These are phyloP conservation scores for Clonostachys rhizophaga DNA, from an alignment of 2,329 filamentous ascomycete species.

Conservation along the genomic window DNA sequence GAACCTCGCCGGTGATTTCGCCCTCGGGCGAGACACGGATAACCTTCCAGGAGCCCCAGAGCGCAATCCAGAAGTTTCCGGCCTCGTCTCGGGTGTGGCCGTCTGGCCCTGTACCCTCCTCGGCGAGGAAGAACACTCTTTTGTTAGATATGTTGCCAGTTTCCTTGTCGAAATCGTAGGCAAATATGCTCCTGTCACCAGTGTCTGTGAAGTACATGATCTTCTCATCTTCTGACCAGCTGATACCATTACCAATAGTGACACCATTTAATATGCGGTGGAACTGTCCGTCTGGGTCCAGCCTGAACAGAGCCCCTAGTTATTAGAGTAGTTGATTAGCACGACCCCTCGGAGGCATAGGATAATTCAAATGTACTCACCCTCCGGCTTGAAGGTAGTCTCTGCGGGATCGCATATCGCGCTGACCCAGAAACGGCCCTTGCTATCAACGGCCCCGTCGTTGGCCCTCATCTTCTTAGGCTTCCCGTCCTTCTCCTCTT, in stretches of 20 bases:
- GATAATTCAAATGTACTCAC: neutral
- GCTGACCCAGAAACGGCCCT: conserved; percentile 9
- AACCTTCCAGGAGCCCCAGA: conserved; percentile 9
- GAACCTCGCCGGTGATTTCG: conserved; percentile 7
- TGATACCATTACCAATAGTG: conserved; percentile 9
- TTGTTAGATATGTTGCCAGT: conserved; percentile 4
- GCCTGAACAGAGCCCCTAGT: conserved; percentile 6
- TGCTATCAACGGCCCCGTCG: conserved; percentile 8
- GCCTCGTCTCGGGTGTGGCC: conserved; percentile 8
- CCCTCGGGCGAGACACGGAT: conserved; percentile 7
- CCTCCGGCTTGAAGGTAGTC: conserved; percentile 4
- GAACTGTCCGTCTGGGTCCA: conserved; percentile 6
- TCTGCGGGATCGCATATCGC: conserved; percentile 6
- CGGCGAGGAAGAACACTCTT: conserved; percentile 5
- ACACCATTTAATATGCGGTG: conserved; percentile 4
- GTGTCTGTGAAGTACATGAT: conserved; percentile 9
- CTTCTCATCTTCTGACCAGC: conserved; percentile 8
- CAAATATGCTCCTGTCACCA: conserved; percentile 3
- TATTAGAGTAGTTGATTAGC: neutral
- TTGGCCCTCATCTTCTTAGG: conserved; percentile 7
- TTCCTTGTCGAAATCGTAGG: conserved; percentile 5
- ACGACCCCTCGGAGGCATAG: neutral
- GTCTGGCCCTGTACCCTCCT: conserved; percentile 8
- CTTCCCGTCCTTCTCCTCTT: conserved; percentile 6
- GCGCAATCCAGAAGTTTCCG: conserved; percentile 9